A percentile compares a stretch with the other conserved stretches of the same genome.
phyloP scores from a whole-genome alignment of 108 stramenopile species.

The Cyclotella distinguenda region DNA sequence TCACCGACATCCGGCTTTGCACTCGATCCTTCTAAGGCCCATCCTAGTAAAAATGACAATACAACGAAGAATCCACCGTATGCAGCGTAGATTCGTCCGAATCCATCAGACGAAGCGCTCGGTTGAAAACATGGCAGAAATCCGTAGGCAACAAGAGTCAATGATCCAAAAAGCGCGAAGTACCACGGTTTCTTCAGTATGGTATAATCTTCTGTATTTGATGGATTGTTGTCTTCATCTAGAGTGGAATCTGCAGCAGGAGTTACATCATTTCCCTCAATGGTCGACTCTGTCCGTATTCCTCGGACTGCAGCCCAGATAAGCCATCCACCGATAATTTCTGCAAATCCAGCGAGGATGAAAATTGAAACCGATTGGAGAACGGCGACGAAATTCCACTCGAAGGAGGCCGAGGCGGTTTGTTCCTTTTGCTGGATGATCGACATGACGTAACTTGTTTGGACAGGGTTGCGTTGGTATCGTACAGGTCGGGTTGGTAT shows the following conservation, averaged over 20 bases:
- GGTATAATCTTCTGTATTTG: neutral
- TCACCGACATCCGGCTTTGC: slow-evolving; percentile 72
- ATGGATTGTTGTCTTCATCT: neutral
- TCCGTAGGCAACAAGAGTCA: slow-evolving; percentile 66
- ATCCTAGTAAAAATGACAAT: slow-evolving; percentile 71
- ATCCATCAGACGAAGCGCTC: slow-evolving; percentile 51
- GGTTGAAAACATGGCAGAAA: slow-evolving; percentile 79
- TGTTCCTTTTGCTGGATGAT: neutral
- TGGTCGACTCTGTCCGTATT: slow-evolving; percentile 1
- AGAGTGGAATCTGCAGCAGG: neutral
- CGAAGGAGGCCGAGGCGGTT: slow-evolving; percentile 20
- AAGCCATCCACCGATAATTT: slow-evolving; percentile 81
- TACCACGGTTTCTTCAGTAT: slow-evolving; percentile 63
- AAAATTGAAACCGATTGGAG: slow-evolving; percentile 62
- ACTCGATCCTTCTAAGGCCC: slow-evolving; percentile 66
- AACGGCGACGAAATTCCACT: slow-evolving; percentile 61
- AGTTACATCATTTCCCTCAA: neutral
- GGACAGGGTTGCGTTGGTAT: no score
- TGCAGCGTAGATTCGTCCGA: slow-evolving; percentile 80
- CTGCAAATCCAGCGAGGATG: slow-evolving; percentile 61
- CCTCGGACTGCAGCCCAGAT: slow-evolving; percentile 62
- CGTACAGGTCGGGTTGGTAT: no score
- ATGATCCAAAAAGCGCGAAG: slow-evolving; percentile 66
- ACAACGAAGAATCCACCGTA: slow-evolving; percentile 86
- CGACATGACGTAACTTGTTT: neutral